Evolutionary conservation across 371 early-diverging fungal species (phyloP).

Genomic region (Mucor velutinosus): DNA sequence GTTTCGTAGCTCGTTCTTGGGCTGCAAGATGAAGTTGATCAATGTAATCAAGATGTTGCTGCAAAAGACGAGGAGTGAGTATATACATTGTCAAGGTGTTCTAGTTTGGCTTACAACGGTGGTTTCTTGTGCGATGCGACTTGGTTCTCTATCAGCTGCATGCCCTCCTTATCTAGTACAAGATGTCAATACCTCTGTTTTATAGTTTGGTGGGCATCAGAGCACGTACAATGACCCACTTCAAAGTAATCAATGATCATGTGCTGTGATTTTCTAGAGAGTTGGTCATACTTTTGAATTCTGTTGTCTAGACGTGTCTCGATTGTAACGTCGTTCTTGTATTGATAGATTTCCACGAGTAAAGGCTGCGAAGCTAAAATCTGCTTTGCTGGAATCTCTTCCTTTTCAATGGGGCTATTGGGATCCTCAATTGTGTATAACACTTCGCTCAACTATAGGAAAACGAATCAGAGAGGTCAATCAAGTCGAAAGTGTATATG

Average conservation of each 20-base stretch:
- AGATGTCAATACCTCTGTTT: neutral
- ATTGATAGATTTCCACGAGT: slow-evolving; percentile 18
- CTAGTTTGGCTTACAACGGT: slow-evolving; percentile 14
- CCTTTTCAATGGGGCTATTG: neutral
- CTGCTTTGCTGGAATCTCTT: slow-evolving; percentile 15
- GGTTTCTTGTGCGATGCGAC: slow-evolving; percentile 22
- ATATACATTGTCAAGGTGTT: neutral
- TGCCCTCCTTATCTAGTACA: slow-evolving; percentile 18
- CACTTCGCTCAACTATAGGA: neutral
- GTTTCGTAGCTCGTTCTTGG: slow-evolving; percentile 7
- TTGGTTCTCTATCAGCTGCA: slow-evolving; percentile 25
- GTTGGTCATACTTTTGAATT: neutral
- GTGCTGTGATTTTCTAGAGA: slow-evolving; percentile 16
- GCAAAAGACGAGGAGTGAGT: neutral
- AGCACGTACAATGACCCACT: slow-evolving; percentile 16
- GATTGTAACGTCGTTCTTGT: slow-evolving; percentile 18
- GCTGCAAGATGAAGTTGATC: slow-evolving; percentile 19
- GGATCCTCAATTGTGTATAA: slow-evolving; percentile 8
- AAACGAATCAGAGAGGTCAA: neutral
- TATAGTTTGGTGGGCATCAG: too few relatives aligned
- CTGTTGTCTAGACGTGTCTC: slow-evolving; percentile 1
- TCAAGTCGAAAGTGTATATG: neutral
- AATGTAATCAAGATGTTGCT: slow-evolving; percentile 15
- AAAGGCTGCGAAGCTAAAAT: slow-evolving; percentile 16
- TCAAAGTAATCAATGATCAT: slow-evolving; percentile 31